phyloP scores from a whole-genome alignment of 2,329 filamentous ascomycete species.

The Ceratocystis harringtonii region DNA sequence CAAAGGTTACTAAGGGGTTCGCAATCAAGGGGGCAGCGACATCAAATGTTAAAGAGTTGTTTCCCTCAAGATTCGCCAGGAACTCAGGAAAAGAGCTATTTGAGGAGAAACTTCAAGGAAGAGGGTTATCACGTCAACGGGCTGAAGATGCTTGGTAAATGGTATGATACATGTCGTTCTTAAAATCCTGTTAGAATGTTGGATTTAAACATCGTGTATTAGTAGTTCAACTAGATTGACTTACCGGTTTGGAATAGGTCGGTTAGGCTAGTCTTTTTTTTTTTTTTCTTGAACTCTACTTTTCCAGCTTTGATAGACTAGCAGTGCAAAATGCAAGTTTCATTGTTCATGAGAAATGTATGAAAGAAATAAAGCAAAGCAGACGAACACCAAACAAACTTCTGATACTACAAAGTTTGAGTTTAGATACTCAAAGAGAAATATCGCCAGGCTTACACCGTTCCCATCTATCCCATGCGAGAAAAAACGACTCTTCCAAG shows the following conservation, averaged over 20 bases:
- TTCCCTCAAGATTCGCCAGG: conserved; percentile 12
- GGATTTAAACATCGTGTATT: not conserved
- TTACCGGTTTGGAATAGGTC: too few relatives aligned
- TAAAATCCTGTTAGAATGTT: not conserved
- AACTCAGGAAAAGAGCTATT: conserved; percentile 60
- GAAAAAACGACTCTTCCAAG: conserved; percentile 73
- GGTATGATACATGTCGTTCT: conserved; percentile 31
- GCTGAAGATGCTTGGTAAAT: conserved; percentile 50
- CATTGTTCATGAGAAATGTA: not conserved
- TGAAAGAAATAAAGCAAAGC: not conserved
- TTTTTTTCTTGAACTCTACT: too few relatives aligned
- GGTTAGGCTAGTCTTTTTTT: too few relatives aligned
- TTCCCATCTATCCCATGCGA: conserved; percentile 82
- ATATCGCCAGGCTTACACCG: conserved; percentile 81
- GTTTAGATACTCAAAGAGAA: conserved; percentile 41
- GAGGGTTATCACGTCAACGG: conserved; percentile 44
- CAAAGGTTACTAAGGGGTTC: conserved; percentile 1
- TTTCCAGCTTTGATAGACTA: too few relatives aligned
- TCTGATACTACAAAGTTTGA: not conserved
- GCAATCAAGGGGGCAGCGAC: conserved; percentile 14
- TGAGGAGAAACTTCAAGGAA: conserved; percentile 41
- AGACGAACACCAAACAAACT: not conserved
- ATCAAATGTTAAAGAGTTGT: conserved; percentile 15
- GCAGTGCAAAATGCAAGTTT: too few relatives aligned
- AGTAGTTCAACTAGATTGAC: too few relatives aligned